Base-by-base conservation (phyloP, 345 rosid species). In the Nasturtium officinale region DNA sequence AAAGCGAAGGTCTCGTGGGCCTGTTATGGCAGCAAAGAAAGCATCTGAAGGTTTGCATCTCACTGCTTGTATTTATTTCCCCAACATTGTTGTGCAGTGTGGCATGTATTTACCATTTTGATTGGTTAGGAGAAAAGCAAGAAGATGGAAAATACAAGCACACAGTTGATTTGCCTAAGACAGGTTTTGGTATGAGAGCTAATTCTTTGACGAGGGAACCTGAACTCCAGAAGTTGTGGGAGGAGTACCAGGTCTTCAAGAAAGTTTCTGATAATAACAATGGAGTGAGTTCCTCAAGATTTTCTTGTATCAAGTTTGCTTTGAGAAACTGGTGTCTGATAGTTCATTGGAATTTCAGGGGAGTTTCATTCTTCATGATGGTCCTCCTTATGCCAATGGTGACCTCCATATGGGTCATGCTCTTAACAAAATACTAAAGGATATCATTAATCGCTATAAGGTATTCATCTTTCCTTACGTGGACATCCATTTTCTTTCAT, bases 361-460 rank as follows among this genome's bases (percentile, higher is more conserved):
- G 67, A 85, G 65, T 81, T 94, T 94, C 80, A 85, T 91, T 72
- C 92, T 94, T 76, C 98, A 94, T 76, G 96, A 94, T 82, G 97
- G 97, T 51, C 98, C 98, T 67, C 97, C 97, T 50, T 94, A 94
- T 77, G 98, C 98, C 77, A 94, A 94, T 64, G 98, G 97, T 56
- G 87, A 89, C 45, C 82, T 91, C 11, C 98, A 94, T 61, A 89
- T 91, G 85, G 97, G 98, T 30, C 98, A 94, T 83, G 98, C 98
- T 56, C 83, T 91, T 51, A 94, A 94, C 82, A 94, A 94, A 85
- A 94, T 94, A 72, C 80, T 91, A 82, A 94, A 94, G 83, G 97
- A 94, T 78, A 88, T 94, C 69, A 91, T 91, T 77, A 94, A 91
- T 69, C 97, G 97, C 23, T 94, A 88, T 63, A 94, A 94, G 89